A percentile compares a stretch with the other conserved stretches of the same genome.
phyloP scores from a whole-genome alignment of 306 rosid genomes.

The Comarum palustre region DNA sequence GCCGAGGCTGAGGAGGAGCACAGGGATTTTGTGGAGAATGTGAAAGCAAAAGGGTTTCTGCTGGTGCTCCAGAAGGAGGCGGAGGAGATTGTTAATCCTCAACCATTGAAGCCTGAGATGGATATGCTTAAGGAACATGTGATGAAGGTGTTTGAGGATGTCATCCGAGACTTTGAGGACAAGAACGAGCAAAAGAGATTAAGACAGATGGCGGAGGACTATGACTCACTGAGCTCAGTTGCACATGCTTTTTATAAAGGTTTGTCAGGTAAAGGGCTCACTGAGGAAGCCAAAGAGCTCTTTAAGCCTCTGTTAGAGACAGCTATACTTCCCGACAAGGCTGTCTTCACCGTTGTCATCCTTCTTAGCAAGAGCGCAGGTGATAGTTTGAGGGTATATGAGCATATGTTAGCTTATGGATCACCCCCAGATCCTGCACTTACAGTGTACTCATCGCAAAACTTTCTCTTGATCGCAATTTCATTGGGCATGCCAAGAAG shows the following conservation, averaged over 20 bases:
- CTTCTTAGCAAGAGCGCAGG: neutral
- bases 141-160: constrained; percentile 1
- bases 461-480: neutral
- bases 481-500: neutral
- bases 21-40: neutral
- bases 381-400: neutral
- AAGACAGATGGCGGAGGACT: neutral
- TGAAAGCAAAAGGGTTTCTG: neutral
- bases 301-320: neutral
- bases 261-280: neutral
- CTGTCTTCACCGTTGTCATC: neutral
- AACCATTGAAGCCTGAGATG: neutral
- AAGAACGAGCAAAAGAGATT: neutral
- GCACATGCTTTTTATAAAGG: neutral
- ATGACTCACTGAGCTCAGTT: neutral
- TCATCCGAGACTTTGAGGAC: neutral
- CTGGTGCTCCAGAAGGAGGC: neutral
- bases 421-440: neutral
- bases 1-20: neutral
- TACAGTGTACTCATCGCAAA: neutral
- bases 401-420: constrained; percentile 4
- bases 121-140: neutral
- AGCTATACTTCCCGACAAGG: neutral
- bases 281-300: neutral
- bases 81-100: neutral